Evolutionary conservation across 768 basidiomycete genomes (phyloP).

Genomic region (Suillus discolor): DNA sequence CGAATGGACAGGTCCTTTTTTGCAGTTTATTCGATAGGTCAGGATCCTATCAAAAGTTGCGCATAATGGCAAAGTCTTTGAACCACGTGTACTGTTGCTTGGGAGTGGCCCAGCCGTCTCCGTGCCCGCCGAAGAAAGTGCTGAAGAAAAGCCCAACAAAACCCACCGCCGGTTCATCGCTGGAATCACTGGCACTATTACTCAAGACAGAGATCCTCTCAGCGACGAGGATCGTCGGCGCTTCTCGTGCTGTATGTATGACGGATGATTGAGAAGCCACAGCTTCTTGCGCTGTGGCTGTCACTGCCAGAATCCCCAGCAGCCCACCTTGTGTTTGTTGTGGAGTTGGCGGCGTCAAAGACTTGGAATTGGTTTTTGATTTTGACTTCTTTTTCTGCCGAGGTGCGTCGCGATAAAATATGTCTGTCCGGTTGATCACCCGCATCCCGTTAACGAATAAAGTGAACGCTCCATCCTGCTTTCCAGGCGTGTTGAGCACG

Average conservation of each 20-base stretch:
- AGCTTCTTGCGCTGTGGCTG: not conserved
- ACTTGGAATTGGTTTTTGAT: not conserved
- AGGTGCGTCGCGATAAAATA: constrained; percentile 59
- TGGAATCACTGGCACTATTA: not conserved
- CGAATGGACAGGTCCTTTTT: not conserved
- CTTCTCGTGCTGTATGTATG: not conserved
- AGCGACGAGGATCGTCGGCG: not conserved
- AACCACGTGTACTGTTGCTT: constrained; percentile 79
- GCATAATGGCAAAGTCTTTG: constrained; percentile 60
- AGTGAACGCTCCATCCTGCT: constrained; percentile 63
- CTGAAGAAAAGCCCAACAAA: constrained; percentile 75
- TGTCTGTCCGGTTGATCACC: constrained; percentile 55
- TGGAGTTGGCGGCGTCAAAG: not conserved
- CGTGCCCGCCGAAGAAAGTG: constrained; percentile 82
- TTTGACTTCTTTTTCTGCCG: constrained; percentile 4
- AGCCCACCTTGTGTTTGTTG: constrained; percentile 1
- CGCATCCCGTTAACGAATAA: constrained; percentile 63
- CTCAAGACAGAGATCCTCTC: not conserved
- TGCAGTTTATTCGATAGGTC: not conserved
- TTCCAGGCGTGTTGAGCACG: constrained; percentile 71
- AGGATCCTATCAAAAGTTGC: constrained; percentile 19
- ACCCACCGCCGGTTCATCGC: constrained; percentile 31
- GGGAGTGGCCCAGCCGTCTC: constrained; percentile 65
- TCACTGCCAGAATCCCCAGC: constrained; percentile 1
- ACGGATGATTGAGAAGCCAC: not conserved